phyloP scores from a whole-genome alignment of 768 basidiomycete species.

The Mycena sanguinolenta region DNA sequence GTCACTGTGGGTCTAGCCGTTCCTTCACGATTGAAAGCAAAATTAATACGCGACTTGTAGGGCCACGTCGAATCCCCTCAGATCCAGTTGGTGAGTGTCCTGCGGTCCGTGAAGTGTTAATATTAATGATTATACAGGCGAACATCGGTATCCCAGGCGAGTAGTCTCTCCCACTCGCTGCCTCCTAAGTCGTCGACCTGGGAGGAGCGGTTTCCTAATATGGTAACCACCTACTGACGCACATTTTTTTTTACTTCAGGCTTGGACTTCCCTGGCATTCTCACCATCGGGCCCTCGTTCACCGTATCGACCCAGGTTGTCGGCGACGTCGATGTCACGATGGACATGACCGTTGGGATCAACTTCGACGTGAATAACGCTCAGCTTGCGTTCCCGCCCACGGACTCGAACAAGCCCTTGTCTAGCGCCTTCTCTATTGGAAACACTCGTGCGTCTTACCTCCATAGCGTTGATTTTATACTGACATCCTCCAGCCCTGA shows the following conservation, averaged over 20 bases:
- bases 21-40: no score
- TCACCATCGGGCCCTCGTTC: slow-evolving; percentile 53
- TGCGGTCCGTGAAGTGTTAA: no score
- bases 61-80: slow-evolving; percentile 59
- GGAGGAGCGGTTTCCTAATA: background rate
- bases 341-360: slow-evolving; percentile 32
- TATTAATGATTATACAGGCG: no score
- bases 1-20: slow-evolving; percentile 45
- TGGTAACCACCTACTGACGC: no score
- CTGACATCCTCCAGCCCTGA: slow-evolving; percentile 30
- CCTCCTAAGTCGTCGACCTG: no score
- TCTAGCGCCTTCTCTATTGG: slow-evolving; percentile 26
- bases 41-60: slow-evolving; percentile 29
- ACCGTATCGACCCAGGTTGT: slow-evolving; percentile 19
- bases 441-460: slow-evolving; percentile 29
- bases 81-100: slow-evolving; percentile 44
- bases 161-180: no score
- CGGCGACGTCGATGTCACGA: slow-evolving; percentile 27
- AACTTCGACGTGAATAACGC: slow-evolving; percentile 30
- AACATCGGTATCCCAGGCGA: slow-evolving; percentile 42
- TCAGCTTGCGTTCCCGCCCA: slow-evolving; percentile 31
- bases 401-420: background rate
- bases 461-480: background rate
- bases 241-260: background rate
- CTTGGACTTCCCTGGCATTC: slow-evolving; percentile 64